phyloP scores from a whole-genome alignment of 257 asterid species.

The Primulina huaijiensis region DNA sequence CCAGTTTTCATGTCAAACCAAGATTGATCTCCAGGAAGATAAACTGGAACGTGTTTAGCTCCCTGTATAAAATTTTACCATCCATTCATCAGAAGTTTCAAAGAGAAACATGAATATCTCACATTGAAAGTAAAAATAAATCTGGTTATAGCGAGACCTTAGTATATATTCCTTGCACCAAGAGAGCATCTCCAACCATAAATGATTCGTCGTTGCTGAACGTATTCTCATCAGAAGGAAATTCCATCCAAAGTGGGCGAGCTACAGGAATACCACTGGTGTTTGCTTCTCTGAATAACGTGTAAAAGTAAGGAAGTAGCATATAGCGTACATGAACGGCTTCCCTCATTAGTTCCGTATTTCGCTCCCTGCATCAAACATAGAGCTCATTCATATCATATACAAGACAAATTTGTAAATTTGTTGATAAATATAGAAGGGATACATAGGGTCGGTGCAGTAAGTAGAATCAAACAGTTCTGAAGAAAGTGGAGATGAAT shows the following conservation, averaged over 20 bases:
- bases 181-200: constrained; percentile 86
- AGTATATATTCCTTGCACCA: constrained; percentile 93
- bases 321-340: constrained; percentile 83
- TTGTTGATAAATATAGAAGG: constrained; percentile 6
- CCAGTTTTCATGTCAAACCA: constrained; percentile 90
- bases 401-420: background rate
- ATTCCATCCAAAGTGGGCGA: constrained; percentile 99
- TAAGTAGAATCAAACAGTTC: background rate
- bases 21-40: constrained; percentile 82
- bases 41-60: constrained; percentile 75
- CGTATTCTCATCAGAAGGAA: constrained; percentile 79
- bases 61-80: constrained; percentile 38
- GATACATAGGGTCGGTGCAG: background rate
- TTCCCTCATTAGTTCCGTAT: constrained; percentile 75
- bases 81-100: constrained; percentile 1
- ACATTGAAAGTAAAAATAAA: background rate
- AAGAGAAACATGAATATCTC: background rate
- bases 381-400: constrained; percentile 20
- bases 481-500: background rate
- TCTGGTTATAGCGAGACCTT: constrained; percentile 45
- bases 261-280: constrained; percentile 75
- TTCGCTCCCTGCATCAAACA: constrained; percentile 61
- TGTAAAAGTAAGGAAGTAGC: constrained; percentile 91
- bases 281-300: constrained; percentile 93
- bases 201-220: constrained; percentile 90